These are phyloP conservation scores for Thalassiosira tumida DNA, from an alignment of 352 stramenopile species.

Conservation along the genomic window DNA sequence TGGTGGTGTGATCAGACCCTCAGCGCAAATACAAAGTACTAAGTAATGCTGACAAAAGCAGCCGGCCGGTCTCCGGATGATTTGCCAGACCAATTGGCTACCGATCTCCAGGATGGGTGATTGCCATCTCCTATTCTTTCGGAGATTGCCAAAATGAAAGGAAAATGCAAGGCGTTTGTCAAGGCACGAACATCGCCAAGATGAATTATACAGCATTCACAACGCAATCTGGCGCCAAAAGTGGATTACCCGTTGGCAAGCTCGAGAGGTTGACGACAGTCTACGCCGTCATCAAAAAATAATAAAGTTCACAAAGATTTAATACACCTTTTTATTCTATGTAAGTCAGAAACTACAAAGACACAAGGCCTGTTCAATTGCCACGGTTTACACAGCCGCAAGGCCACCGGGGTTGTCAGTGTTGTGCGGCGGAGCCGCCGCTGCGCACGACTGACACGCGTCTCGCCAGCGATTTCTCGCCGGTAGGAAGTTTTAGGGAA, in stretches of 20 bases:
- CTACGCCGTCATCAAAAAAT: neutral
- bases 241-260: neutral
- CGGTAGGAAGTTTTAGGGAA: too few species aligned
- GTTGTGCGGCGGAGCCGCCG: too few species aligned
- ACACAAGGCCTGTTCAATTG: too few species aligned
- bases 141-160: neutral
- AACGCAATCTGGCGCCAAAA: neutral
- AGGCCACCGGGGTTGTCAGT: too few species aligned
- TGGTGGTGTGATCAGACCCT: neutral
- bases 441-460: too few species aligned
- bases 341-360: too few species aligned
- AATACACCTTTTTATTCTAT: too few species aligned
- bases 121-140: neutral
- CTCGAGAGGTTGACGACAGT: neutral
- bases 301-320: too few species aligned
- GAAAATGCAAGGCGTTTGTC: conserved; percentile 3
- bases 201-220: neutral
- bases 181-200: neutral
- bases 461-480: too few species aligned
- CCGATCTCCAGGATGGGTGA: neutral
- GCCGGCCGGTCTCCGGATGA: neutral
- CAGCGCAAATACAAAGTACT: neutral
- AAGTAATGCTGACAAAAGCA: neutral
- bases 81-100: neutral
- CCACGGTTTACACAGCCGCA: too few species aligned